A percentile compares a stretch with the other conserved stretches of the same genome.
phyloP scores from a whole-genome alignment of 345 rosid species.

The Adansonia digitata region DNA sequence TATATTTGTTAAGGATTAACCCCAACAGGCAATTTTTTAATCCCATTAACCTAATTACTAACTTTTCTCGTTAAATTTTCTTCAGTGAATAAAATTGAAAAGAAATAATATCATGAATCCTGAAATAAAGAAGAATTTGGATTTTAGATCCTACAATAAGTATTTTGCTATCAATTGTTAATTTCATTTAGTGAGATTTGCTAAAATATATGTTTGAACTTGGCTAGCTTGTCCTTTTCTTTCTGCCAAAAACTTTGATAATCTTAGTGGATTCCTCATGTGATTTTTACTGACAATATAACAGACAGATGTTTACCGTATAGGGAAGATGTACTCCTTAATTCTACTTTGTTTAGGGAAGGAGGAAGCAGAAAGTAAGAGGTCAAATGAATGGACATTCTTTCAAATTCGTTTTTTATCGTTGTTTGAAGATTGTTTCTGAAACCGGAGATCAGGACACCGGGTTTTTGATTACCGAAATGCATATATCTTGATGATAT shows the following conservation, averaged over 20 bases:
- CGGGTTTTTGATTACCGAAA: neutral
- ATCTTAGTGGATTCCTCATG: neutral
- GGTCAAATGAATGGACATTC: neutral
- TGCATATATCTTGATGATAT: neutral
- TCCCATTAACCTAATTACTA: neutral
- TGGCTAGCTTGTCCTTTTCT: neutral
- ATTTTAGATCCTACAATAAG: neutral
- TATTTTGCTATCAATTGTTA: neutral
- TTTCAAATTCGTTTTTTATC: neutral
- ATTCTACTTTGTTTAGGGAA: neutral
- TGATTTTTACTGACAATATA: neutral
- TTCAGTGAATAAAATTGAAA: neutral
- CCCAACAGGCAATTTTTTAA: too few species aligned
- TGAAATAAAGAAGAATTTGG: neutral
- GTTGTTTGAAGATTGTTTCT: neutral
- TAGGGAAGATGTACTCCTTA: neutral
- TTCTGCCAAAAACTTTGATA: neutral
- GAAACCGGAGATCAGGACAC: neutral
- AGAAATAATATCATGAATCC: neutral
- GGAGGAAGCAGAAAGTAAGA: neutral
- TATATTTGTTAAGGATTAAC: too few species aligned
- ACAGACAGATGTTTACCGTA: neutral
- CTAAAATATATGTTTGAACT: neutral
- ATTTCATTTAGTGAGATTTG: neutral
- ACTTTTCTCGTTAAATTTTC: neutral